A percentile compares a stretch with the other conserved stretches of the same genome.
These are phyloP conservation scores for Bacidia rubella DNA, from an alignment of 495 filamentous ascomycete genomes.

Conservation along the genomic window DNA sequence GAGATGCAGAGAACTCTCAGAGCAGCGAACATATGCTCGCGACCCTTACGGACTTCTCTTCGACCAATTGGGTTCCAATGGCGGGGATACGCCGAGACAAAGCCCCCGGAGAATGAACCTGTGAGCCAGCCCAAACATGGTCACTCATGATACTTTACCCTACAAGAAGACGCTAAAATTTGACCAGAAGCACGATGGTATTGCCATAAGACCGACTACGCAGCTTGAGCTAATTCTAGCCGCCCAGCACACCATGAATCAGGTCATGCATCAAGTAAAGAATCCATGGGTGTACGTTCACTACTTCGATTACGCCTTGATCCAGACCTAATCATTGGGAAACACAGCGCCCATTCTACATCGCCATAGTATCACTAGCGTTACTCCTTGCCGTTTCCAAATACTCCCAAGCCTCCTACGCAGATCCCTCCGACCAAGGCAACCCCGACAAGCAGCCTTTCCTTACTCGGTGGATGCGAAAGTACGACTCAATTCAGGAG, in stretches of 20 bases:
- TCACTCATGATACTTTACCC: too few relatives aligned
- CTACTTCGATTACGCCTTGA: not conserved
- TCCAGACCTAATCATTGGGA: not conserved
- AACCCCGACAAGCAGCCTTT: conserved; percentile 37
- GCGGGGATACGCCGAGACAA: conserved; percentile 8
- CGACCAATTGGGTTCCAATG: conserved; percentile 3
- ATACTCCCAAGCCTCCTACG: conserved; percentile 24
- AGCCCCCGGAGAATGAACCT: conserved; percentile 8
- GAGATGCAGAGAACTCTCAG: not conserved
- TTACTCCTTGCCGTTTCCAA: conserved; percentile 44
- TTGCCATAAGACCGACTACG: too few relatives aligned
- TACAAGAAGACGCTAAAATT: not conserved
- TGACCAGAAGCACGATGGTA: too few relatives aligned
- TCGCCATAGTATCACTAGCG: conserved; percentile 45
- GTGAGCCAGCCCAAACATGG: not conserved
- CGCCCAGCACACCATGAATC: too few relatives aligned
- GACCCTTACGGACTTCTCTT: conserved; percentile 1
- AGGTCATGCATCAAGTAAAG: not conserved
- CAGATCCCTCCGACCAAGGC: conserved; percentile 12
- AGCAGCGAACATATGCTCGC: conserved; percentile 9
- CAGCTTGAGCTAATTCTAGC: too few relatives aligned
- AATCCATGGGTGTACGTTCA: conserved; percentile 43
- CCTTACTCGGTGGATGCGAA: conserved; percentile 44
- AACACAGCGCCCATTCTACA: conserved; percentile 49
- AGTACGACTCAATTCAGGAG: conserved; percentile 35